Percentiles rank a stretch among this genome's conserved stretches.
Evolutionary conservation across 805 yeast genomes (phyloP).

Genomic region (Saccharomycopsis selenospora): DNA sequence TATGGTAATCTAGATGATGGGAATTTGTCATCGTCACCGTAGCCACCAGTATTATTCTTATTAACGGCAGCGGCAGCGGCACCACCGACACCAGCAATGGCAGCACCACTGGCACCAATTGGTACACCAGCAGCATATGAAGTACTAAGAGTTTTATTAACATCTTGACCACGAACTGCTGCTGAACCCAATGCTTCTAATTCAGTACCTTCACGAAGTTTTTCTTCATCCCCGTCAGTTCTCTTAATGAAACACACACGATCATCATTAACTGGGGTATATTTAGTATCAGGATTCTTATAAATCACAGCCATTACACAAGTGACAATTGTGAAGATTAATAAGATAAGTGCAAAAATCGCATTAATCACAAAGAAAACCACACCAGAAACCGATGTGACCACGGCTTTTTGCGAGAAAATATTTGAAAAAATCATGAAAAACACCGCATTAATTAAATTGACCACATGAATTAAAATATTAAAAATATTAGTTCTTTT

Average conservation of each 20-base stretch:
- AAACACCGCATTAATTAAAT: slow-evolving; percentile 74
- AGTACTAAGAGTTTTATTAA: slow-evolving; percentile 4
- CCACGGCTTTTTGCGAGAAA: slow-evolving; percentile 77
- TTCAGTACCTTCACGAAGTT: slow-evolving; percentile 20
- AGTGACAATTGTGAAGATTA: slow-evolving; percentile 81
- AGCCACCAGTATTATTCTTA: slow-evolving; percentile 5
- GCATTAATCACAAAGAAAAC: slow-evolving; percentile 89
- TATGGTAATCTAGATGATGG: slow-evolving; percentile 13
- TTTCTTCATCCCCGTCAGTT: slow-evolving; percentile 34
- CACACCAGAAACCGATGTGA: slow-evolving; percentile 87
- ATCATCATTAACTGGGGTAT: slow-evolving; percentile 95
- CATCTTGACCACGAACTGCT: slow-evolving; percentile 19
- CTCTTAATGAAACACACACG: slow-evolving; percentile 90
- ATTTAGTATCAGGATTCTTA: slow-evolving; percentile 91
- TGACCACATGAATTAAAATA: slow-evolving; percentile 74
- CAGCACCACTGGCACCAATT: background rate
- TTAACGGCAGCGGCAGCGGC: slow-evolving; percentile 5
- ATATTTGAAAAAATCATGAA: slow-evolving; percentile 83
- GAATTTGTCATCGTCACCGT: slow-evolving; percentile 10
- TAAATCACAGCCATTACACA: slow-evolving; percentile 77
- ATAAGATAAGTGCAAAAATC: slow-evolving; percentile 69
- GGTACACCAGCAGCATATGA: background rate
- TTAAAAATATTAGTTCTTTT: slow-evolving; percentile 91
- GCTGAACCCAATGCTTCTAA: slow-evolving; percentile 20
- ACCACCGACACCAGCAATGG: background rate